A percentile compares a stretch with the other conserved stretches of the same genome.
Evolutionary conservation across 345 rosid species (phyloP).

Genomic region (Lenwebbia sp.): DNA sequence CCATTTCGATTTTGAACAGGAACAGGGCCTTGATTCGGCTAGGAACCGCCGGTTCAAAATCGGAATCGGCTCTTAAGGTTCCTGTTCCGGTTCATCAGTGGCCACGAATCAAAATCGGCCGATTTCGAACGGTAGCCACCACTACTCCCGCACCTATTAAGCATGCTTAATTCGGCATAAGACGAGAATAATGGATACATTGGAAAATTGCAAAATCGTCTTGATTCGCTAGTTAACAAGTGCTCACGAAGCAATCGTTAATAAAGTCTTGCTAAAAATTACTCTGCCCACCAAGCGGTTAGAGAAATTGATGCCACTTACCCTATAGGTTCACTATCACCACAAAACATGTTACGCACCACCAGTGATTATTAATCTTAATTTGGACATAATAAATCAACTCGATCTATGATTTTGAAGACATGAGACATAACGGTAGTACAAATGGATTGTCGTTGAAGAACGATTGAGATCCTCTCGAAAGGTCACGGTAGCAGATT

Average conservation of each 20-base stretch:
- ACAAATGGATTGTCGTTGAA: not conserved
- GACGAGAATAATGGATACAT: not conserved
- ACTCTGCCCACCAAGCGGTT: not conserved
- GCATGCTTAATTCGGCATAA: not conserved
- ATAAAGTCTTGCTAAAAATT: not conserved
- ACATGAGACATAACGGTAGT: accelerated
- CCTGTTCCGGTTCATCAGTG: too few relatives aligned
- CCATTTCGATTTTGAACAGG: too few relatives aligned
- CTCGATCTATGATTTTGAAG: not conserved
- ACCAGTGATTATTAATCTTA: not conserved
- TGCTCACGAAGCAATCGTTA: not conserved
- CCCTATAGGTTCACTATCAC: not conserved
- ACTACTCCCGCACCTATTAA: accelerated
- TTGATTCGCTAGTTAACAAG: not conserved
- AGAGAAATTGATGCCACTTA: not conserved
- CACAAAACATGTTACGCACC: accelerated
- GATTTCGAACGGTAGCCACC: too few relatives aligned
- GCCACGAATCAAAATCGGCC: too few relatives aligned
- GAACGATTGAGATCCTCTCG: accelerated
- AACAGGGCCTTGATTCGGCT: too few relatives aligned
- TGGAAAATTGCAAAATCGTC: not conserved
- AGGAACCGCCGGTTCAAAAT: too few relatives aligned
- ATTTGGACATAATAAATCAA: not conserved
- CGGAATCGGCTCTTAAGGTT: too few relatives aligned
- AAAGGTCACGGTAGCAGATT: not conserved